These are phyloP conservation scores for Saturnispora halmiae DNA, from an alignment of 805 yeast species.

Conservation along the genomic window DNA sequence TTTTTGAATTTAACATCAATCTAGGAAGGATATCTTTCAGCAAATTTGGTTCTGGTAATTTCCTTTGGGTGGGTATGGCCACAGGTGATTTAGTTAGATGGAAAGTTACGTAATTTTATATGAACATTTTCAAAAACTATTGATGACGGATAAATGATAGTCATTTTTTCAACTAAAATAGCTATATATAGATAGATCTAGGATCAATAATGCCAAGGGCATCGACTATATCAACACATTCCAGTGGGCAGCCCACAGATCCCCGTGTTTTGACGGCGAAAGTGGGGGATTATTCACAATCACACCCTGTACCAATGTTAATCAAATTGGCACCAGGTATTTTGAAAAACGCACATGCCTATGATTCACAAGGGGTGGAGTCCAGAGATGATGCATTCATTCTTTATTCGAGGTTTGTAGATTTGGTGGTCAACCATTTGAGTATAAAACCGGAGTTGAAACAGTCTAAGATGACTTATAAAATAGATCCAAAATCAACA, in stretches of 20 bases:
- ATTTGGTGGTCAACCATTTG: conserved; percentile 41
- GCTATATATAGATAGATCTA: too few relatives aligned
- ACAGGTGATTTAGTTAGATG: conserved; percentile 34
- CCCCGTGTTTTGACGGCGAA: conserved; percentile 33
- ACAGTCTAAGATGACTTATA: conserved; percentile 18
- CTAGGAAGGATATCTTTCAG: conserved; percentile 32
- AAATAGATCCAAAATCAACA: conserved; percentile 16
- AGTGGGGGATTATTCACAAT: conserved; percentile 42
- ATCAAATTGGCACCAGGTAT: conserved; percentile 43
- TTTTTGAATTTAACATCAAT: conserved; percentile 26
- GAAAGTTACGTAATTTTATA: conserved; percentile 17
- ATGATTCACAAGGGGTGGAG: conserved; percentile 29
- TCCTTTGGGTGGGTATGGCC: conserved; percentile 30
- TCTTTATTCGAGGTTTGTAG: conserved; percentile 50
- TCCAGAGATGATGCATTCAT: conserved; percentile 44
- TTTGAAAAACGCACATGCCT: conserved; percentile 39
- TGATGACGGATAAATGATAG: too few relatives aligned
- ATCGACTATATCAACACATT: not conserved
- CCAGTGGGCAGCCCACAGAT: conserved; percentile 16
- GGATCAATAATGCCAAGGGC: not conserved
- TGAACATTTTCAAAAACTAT: not conserved
- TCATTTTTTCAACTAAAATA: too few relatives aligned
- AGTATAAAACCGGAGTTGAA: conserved; percentile 38
- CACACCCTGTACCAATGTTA: conserved; percentile 45
- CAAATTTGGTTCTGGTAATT: conserved; percentile 24